Evolutionary conservation across 1,139 yeast species (phyloP).

Genomic region (Sugiyamaella novakii): DNA sequence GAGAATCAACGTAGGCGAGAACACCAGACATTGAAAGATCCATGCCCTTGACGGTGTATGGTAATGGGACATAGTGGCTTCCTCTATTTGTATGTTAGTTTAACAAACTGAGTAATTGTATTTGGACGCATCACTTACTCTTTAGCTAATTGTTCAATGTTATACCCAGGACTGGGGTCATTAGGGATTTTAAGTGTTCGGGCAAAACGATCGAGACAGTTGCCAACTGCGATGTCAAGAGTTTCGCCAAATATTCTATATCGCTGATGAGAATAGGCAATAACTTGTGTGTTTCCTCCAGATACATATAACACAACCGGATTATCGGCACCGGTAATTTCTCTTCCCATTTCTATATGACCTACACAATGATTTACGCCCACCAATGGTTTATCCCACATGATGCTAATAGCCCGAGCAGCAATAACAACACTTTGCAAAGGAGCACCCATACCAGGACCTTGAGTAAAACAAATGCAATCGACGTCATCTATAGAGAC

Average conservation of each 20-base stretch:
- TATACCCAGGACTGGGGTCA: constrained; percentile 96
- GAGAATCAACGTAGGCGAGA: constrained; percentile 74
- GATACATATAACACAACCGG: constrained; percentile 96
- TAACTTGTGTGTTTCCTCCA: constrained; percentile 98
- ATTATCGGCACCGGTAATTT: constrained; percentile 90
- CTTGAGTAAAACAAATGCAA: constrained; percentile 93
- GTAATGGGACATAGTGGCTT: constrained; percentile 69
- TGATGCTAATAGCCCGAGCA: constrained; percentile 78
- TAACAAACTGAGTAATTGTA: no score
- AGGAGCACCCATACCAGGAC: constrained; percentile 99
- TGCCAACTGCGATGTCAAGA: constrained; percentile 94
- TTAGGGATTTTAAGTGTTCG: constrained; percentile 84
- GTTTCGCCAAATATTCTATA: constrained; percentile 98
- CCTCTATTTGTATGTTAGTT: constrained; percentile 42
- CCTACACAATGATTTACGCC: constrained; percentile 98
- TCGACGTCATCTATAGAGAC: constrained; percentile 63
- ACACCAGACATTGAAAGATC: constrained; percentile 97
- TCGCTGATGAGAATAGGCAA: constrained; percentile 90
- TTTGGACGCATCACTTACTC: no score
- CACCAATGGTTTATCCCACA: constrained; percentile 83
- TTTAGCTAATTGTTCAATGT: constrained; percentile 92
- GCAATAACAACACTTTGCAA: constrained; percentile 89
- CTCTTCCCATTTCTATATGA: constrained; percentile 98
- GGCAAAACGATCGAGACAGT: constrained; percentile 94
- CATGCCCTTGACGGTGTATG: constrained; percentile 98